phyloP scores from a whole-genome alignment of 768 basidiomycete species.

The Kwoniella botswanensis region DNA sequence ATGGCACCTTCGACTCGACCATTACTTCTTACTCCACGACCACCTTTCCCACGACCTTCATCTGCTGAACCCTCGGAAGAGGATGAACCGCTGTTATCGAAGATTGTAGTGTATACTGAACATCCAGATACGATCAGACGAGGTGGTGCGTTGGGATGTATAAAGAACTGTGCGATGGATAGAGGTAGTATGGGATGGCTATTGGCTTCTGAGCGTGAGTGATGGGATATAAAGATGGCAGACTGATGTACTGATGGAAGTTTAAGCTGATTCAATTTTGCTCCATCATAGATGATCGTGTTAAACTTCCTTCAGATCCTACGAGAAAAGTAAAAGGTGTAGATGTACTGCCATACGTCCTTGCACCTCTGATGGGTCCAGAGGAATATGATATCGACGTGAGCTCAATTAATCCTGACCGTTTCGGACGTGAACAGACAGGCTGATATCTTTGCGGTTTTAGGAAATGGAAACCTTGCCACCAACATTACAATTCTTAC shows the following conservation, averaged over 20 bases:
- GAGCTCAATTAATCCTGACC: conserved; percentile 33
- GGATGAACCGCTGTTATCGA: conserved; percentile 79
- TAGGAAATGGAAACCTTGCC: conserved; percentile 89
- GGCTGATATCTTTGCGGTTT: neutral
- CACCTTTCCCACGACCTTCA: conserved; percentile 62
- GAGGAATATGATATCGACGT: conserved; percentile 95
- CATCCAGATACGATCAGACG: conserved; percentile 84
- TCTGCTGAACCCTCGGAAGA: conserved; percentile 45
- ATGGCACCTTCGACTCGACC: conserved; percentile 74
- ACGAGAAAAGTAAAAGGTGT: conserved; percentile 64
- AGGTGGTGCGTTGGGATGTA: conserved; percentile 81
- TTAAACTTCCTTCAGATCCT: conserved; percentile 67
- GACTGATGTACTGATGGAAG: neutral
- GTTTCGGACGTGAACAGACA: neutral
- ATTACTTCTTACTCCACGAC: conserved; percentile 76
- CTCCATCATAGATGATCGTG: conserved; percentile 63
- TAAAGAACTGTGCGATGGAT: conserved; percentile 66
- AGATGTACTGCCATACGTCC: conserved; percentile 79
- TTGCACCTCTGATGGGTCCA: conserved; percentile 89
- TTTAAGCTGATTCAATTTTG: neutral
- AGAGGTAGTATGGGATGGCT: conserved; percentile 54
- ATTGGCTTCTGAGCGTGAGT: conserved; percentile 55
- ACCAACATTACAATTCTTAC: conserved; percentile 82
- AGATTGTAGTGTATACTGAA: conserved; percentile 84
- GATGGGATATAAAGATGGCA: neutral